phyloP scores from a whole-genome alignment of 2,329 filamentous ascomycete species.

The Verticillium isaacii region DNA sequence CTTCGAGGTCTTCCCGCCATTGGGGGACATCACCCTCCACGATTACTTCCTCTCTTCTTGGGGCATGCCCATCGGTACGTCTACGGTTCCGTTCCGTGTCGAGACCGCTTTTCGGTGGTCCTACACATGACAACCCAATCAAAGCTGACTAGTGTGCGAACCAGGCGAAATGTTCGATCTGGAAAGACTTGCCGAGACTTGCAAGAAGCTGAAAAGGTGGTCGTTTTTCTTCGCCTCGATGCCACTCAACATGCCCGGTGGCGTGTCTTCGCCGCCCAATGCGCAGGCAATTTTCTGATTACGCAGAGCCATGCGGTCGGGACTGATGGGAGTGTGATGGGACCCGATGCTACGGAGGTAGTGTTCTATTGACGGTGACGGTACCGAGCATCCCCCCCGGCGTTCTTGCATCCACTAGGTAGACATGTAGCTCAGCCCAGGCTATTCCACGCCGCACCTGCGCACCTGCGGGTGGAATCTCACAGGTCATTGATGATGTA shows the following conservation, averaged over 20 bases:
- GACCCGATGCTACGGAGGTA: neutral
- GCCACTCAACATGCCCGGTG: conserved; percentile 36
- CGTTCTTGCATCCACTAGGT: too few relatives aligned
- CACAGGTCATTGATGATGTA: too few relatives aligned
- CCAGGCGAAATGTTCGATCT: conserved; percentile 38
- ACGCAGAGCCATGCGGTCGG: neutral
- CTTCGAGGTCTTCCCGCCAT: conserved; percentile 33
- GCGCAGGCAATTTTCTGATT: conserved; percentile 34
- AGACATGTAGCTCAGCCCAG: too few relatives aligned
- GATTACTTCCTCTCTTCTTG: conserved; percentile 44
- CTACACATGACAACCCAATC: neutral
- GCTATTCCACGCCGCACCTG: too few relatives aligned
- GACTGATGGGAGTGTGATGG: neutral
- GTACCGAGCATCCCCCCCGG: neutral
- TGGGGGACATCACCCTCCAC: conserved; percentile 32
- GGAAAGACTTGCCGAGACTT: conserved; percentile 29
- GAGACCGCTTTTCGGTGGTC: neutral
- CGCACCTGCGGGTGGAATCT: too few relatives aligned
- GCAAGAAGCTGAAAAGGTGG: conserved; percentile 25
- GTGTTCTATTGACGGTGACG: neutral
- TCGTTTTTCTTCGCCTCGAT: conserved; percentile 35
- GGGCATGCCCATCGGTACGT: conserved; percentile 41
- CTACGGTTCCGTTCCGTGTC: neutral
- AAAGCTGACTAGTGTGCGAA: neutral
- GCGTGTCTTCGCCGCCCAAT: conserved; percentile 39